These are phyloP conservation scores for Hyphopichia homilentoma DNA, from an alignment of 805 yeast genomes.

Conservation along the genomic window DNA sequence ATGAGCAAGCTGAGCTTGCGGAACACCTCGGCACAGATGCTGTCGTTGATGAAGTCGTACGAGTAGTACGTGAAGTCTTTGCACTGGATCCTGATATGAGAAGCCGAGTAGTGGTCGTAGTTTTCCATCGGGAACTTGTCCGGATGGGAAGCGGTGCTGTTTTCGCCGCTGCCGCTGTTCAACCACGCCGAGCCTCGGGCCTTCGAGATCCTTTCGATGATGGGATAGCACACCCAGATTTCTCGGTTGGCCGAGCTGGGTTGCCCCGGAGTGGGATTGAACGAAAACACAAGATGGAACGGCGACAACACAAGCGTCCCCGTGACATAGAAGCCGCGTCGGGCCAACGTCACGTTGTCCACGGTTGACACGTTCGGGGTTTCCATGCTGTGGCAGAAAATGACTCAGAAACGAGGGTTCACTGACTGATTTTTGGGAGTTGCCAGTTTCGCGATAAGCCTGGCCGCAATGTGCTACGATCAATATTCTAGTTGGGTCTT, in stretches of 20 bases:
- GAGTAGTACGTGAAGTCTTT: slow-evolving; percentile 82
- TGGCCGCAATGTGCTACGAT: too few relatives aligned
- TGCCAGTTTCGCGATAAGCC: too few relatives aligned
- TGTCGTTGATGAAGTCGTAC: slow-evolving; percentile 62
- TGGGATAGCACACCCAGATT: slow-evolving; percentile 90
- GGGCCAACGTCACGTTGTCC: slow-evolving; percentile 33
- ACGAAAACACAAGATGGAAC: slow-evolving; percentile 38
- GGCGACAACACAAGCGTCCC: slow-evolving; percentile 37
- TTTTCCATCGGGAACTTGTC: slow-evolving; percentile 7
- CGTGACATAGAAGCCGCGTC: slow-evolving; percentile 33
- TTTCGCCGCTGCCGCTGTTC: slow-evolving; percentile 9
- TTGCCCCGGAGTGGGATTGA: slow-evolving; percentile 9
- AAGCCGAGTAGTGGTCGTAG: slow-evolving; percentile 37
- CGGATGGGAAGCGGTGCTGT: slow-evolving; percentile 7
- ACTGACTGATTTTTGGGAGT: too few relatives aligned
- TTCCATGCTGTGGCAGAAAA: too few relatives aligned
- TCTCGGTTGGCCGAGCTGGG: slow-evolving; percentile 40
- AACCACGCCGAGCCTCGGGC: slow-evolving; percentile 50
- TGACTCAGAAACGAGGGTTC: too few relatives aligned
- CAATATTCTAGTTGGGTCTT: background rate
- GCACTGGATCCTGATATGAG: slow-evolving; percentile 68
- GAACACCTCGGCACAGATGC: slow-evolving; percentile 64
- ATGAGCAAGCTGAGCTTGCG: slow-evolving; percentile 62
- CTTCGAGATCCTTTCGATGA: slow-evolving; percentile 61
- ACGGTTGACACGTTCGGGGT: slow-evolving; percentile 24